These are phyloP conservation scores for Oryza nivara DNA, from an alignment of 176 grass and related monocot species.

Conservation along the genomic window DNA sequence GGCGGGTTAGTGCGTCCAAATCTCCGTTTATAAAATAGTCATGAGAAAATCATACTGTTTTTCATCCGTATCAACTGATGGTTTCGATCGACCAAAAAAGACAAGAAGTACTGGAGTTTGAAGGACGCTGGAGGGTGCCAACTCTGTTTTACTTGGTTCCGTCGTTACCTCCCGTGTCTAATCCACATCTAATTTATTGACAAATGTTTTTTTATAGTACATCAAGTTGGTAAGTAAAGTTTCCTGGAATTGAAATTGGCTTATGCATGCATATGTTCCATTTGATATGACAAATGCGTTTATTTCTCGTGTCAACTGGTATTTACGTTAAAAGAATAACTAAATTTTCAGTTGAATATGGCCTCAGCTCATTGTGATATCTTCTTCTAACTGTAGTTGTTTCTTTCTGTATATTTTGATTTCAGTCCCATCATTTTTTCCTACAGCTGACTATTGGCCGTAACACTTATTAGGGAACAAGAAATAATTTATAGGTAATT, in stretches of 20 bases:
- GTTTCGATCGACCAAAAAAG: neutral
- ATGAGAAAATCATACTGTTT: neutral
- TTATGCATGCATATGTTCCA: neutral
- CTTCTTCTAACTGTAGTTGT: too few relatives aligned
- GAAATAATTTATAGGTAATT: too few relatives aligned
- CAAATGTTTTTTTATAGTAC: neutral
- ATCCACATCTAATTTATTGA: neutral
- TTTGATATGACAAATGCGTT: too few relatives aligned
- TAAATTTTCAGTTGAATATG: too few relatives aligned
- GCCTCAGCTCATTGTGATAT: too few relatives aligned
- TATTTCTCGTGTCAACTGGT: too few relatives aligned
- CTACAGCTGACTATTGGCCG: too few relatives aligned
- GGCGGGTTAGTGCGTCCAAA: slow-evolving; percentile 1
- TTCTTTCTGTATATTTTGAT: too few relatives aligned
- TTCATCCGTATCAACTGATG: neutral
- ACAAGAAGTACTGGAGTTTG: neutral
- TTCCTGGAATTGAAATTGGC: neutral
- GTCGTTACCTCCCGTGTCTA: neutral
- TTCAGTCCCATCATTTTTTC: too few relatives aligned
- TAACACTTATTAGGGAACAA: too few relatives aligned
- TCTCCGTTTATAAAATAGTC: neutral
- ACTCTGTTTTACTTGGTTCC: neutral
- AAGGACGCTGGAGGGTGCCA: neutral
- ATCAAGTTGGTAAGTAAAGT: neutral
- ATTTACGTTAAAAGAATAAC: too few relatives aligned